Evolutionary conservation across 2,329 filamentous ascomycete species (phyloP).

Genomic region (Diplodia seriata): DNA sequence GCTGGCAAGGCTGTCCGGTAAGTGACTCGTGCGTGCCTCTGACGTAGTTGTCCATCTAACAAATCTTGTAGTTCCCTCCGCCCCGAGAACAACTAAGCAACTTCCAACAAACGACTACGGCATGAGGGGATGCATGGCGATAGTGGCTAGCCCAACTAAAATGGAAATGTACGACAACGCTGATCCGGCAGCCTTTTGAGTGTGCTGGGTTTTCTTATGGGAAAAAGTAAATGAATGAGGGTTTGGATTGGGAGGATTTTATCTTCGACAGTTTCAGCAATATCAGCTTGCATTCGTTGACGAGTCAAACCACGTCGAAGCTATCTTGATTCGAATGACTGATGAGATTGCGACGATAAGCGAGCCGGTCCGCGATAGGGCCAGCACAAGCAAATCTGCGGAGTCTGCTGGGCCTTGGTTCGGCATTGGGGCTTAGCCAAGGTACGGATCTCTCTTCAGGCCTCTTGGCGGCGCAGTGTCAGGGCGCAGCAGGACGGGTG

Average conservation of each 20-base stretch:
- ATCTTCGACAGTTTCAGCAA: neutral
- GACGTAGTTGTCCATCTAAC: neutral
- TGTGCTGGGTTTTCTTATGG: constrained; percentile 26
- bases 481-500: constrained; percentile 11
- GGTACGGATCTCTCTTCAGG: neutral
- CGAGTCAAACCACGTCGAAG: neutral
- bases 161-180: constrained; percentile 25
- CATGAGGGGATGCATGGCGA: neutral
- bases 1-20: constrained; percentile 93
- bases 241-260: constrained; percentile 15
- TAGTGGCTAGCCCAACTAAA: neutral
- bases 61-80: constrained; percentile 38
- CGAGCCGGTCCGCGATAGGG: neutral
- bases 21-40: neutral
- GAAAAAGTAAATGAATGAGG: constrained; percentile 21
- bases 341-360: neutral
- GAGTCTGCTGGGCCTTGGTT: neutral
- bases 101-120: neutral
- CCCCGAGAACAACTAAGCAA: constrained; percentile 45
- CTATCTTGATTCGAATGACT: neutral
- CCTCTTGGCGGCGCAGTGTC: neutral
- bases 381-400: neutral
- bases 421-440: neutral
- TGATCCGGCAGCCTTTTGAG: constrained; percentile 30
- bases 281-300: neutral